Evolutionary conservation across 1,284 basidiomycete species (phyloP), one percentile per base, ranked within the genome.

Genomic region (Inonotus obliquus): DNA sequence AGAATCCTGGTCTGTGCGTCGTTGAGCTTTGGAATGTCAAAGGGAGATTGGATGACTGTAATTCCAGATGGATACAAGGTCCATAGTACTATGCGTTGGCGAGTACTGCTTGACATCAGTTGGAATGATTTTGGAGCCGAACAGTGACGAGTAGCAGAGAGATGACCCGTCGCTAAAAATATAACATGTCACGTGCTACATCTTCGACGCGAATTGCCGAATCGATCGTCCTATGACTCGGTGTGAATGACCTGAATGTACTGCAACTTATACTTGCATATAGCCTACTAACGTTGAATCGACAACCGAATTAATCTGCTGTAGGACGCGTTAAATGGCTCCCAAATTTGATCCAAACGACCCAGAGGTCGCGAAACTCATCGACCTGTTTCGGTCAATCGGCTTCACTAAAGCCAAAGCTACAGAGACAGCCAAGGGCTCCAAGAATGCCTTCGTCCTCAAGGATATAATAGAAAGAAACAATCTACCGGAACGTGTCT

Each of bases 391-490:
- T 79, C 83, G 87, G 72, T 84, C 85, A 44, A 88, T 96, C 63
- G 92, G 92, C 27, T 79, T 97, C 55, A 81, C 86, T 53, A 81
- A 86, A 60, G 79, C 89, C 61, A 92, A 94, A 72, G 92, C 95
- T 0, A 81, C 83, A 23, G 94, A 98, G 71, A 89, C 91, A 19
- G 85, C 86, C 38, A 92, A 94, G 73, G 89, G 82, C 62, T 75
- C 87, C 6, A 96, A 92, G 78, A 84, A 83, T 65, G 88, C 91
- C 3, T 71, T 80, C 1, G 78, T 87, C 5, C 81, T 97, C 63
- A 86, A 85, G 67, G 82, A 84, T 32, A 81, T 94, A 58, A 87
- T 95, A 67, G 81, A 86, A 62, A 77, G 77, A 56, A 78, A 87
- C 68, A 73, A 77, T 10, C 76, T 87, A n/a, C 71, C 76, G 21